Conservation (phyloP, 179 eudicot species). For the Dionaea muscipula region DNA sequence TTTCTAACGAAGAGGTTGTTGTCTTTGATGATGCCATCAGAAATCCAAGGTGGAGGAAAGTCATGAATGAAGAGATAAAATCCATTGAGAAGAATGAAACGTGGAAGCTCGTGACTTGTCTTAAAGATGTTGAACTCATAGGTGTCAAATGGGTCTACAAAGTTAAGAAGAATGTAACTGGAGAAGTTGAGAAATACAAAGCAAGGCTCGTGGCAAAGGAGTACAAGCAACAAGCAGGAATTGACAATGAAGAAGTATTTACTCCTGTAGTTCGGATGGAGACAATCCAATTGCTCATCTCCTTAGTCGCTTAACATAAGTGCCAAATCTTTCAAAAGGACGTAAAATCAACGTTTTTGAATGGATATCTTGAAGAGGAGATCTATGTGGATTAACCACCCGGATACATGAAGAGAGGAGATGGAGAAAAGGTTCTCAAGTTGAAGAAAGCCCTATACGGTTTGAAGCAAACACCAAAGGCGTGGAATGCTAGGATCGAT, state of each 20-base stretch:
- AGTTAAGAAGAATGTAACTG: not conserved
- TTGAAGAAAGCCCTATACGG: not conserved
- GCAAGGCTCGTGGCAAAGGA: constrained; percentile 5
- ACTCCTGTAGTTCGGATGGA: constrained; percentile 2
- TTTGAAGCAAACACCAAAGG: constrained; percentile 2
- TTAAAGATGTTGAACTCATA: not conserved
- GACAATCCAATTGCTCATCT: not conserved
- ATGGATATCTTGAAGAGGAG: constrained; percentile 1
- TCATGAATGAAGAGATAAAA: constrained; percentile 2
- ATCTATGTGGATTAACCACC: constrained; percentile 1
- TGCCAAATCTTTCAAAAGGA: not conserved
- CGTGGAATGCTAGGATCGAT: not conserved
- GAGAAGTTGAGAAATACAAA: not conserved
- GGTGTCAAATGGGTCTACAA: constrained; percentile 4
- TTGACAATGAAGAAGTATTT: constrained; percentile 3
- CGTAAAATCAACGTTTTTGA: constrained; percentile 8
- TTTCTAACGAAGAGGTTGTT: not conserved
- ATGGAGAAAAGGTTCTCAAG: not conserved
- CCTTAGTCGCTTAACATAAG: not conserved
- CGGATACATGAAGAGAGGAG: not conserved
- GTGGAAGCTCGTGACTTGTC: not conserved
- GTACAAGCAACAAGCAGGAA: not conserved
- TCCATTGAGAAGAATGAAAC: constrained; percentile 3
- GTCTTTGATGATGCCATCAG: not conserved
- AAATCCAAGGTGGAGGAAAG: not conserved